phyloP scores from a whole-genome alignment of 1,139 yeast species.

The Suhomyces terraborum region DNA sequence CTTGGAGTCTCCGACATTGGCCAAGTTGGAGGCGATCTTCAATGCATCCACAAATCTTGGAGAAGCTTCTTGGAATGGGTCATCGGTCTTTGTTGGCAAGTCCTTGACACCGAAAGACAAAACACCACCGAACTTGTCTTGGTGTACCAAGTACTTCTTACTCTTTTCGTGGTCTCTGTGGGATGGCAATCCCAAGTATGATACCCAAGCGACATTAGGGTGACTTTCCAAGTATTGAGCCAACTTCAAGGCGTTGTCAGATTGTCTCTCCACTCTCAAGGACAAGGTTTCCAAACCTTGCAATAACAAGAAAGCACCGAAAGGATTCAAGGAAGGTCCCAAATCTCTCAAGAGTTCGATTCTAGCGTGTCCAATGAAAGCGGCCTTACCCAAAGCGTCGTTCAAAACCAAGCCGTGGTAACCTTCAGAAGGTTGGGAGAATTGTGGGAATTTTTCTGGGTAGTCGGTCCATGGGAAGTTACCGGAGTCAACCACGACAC shows the following conservation, averaged over 20 bases:
- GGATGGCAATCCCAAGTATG: conserved; percentile 84
- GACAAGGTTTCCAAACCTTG: conserved; percentile 95
- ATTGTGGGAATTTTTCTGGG: conserved; percentile 88
- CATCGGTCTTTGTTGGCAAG: conserved; percentile 45
- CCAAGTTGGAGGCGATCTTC: conserved; percentile 85
- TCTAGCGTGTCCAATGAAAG: conserved; percentile 79
- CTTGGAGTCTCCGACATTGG: conserved; percentile 96
- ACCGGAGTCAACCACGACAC: conserved; percentile 87
- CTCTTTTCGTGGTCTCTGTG: conserved; percentile 84
- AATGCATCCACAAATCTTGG: conserved; percentile 80
- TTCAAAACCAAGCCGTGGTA: conserved; percentile 86
- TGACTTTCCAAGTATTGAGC: conserved; percentile 76
- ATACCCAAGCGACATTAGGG: conserved; percentile 80
- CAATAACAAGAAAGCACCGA: conserved; percentile 78
- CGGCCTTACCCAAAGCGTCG: conserved; percentile 79
- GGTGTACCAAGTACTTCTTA: conserved; percentile 67
- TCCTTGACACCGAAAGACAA: conserved; percentile 86
- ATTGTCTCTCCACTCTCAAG: conserved; percentile 90
- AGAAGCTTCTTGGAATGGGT: conserved; percentile 71
- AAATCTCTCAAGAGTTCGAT: conserved; percentile 87
- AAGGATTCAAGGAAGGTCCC: conserved; percentile 89
- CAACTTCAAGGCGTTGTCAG: conserved; percentile 76
- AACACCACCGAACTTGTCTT: conserved; percentile 81
- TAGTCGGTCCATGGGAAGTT: conserved; percentile 88
- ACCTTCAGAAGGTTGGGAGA: conserved; percentile 86